Evolutionary conservation across 345 rosid genomes (phyloP), one percentile per base, ranked within the genome.

Genomic region (Heritiera littoralis): DNA sequence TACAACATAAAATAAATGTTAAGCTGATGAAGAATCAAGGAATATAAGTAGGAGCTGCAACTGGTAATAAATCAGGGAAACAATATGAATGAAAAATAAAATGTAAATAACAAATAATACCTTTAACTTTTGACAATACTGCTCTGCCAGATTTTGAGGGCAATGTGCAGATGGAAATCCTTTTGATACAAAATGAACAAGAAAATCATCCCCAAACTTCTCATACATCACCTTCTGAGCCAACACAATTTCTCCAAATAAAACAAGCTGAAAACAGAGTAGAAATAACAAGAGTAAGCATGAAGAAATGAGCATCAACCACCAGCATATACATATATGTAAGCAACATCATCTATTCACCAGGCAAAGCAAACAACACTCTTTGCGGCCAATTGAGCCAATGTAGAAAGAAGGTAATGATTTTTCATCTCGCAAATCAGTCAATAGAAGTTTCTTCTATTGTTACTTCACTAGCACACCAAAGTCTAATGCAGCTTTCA

Each of bases 201-300:
- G 93, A 84, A 92, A 94, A 52, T 86, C 92, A 79, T 90, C 83
- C 66, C 99, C 99, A 84, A 91, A 92, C 80, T 86, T 90, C 87
- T 92, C 99, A 70, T 91, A 94, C 97, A 96, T 94, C 83, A 94
- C 88, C 85, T 91, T 96, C 90, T 96, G 98, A 82, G 90, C 97
- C 81, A 79, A 80, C 76, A 90, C 92, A 84, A 92, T 92, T 86
- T 96, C 99, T 79, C 92, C 94, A 63, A 92, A 92, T 90, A 96
- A 84, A 78, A 82, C 68, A 69, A 89, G 90, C 99, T 96, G 94
- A 79, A 74, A 72, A 46, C 28, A 81, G 67, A 60, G 74, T 11
- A 72, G 72, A 41, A 67, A 60, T 7, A 40, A 58, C n/a, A 60
- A 40, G 15, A 68, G 45, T 5, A 4, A 48, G n/a, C n/a, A 46